Conservation (phyloP, 768 basidiomycete genomes). For the Podaxis sp. region DNA sequence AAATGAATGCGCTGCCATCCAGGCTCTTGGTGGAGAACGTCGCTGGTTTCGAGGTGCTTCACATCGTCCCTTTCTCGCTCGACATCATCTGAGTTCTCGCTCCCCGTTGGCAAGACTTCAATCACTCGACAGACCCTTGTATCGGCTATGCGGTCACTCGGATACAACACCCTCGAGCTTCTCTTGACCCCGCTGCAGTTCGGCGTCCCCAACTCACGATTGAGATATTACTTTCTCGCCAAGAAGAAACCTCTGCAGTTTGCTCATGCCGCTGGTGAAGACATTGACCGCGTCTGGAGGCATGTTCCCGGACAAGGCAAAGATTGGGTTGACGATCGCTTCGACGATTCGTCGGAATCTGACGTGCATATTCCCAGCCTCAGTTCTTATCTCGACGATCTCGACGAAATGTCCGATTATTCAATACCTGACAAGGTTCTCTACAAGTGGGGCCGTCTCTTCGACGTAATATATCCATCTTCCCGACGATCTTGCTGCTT, state of each 20-base stretch:
- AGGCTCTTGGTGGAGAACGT: constrained; percentile 79
- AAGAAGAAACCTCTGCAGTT: constrained; percentile 46
- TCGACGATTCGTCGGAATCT: constrained; percentile 26
- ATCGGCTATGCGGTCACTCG: constrained; percentile 48
- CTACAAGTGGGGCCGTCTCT: constrained; percentile 73
- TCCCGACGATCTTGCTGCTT: constrained; percentile 72
- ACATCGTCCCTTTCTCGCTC: constrained; percentile 6
- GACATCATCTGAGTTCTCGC: constrained; percentile 1
- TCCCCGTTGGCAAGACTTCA: constrained; percentile 49
- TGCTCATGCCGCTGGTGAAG: constrained; percentile 19
- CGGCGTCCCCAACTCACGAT: constrained; percentile 78
- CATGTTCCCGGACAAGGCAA: constrained; percentile 48
- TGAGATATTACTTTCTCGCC: constrained; percentile 80
- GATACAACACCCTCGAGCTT: constrained; percentile 61
- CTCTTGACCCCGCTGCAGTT: constrained; percentile 77
- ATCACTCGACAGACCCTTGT: constrained; percentile 59
- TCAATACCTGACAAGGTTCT: constrained; percentile 63
- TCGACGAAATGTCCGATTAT: constrained; percentile 25
- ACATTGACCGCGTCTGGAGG: constrained; percentile 37
- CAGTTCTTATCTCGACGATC: constrained; percentile 41
- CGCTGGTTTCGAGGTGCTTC: constrained; percentile 73
- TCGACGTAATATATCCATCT: constrained; percentile 75
- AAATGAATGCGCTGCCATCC: constrained; percentile 45
- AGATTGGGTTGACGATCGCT: constrained; percentile 37
- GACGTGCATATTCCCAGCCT: constrained; percentile 25